Percentiles rank a stretch among this genome's conserved stretches.
Evolutionary conservation across 176 grass and related monocot species (phyloP).

Genomic region (Tillandsia fasciculata): DNA sequence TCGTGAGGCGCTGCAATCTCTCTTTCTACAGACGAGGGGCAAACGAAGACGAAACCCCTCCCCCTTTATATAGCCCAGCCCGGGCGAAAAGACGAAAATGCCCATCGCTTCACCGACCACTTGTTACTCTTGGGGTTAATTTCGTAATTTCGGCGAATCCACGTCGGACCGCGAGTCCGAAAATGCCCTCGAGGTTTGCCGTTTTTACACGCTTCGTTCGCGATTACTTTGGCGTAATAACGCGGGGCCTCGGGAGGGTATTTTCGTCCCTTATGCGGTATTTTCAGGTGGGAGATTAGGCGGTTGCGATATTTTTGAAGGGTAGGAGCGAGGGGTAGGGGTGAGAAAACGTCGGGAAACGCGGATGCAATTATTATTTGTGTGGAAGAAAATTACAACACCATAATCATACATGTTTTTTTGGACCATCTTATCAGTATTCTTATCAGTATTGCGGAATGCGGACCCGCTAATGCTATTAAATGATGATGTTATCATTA

Average conservation of each 20-base stretch:
- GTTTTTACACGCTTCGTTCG: not conserved
- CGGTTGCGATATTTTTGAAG: constrained; percentile 2
- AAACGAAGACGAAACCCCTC: not conserved
- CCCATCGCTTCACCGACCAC: constrained; percentile 2
- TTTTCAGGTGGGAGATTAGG: not conserved
- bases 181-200: not conserved
- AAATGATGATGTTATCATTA: no score
- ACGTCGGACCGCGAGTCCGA: not conserved
- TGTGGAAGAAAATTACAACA: no score
- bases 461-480: no score
- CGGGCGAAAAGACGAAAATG: constrained; percentile 7
- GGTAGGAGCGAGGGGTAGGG: not conserved
- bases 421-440: no score
- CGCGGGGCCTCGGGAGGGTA: not conserved
- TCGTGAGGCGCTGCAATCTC: not conserved
- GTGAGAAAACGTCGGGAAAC: not conserved
- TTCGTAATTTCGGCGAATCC: not conserved
- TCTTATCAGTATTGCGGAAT: no score
- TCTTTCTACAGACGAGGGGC: not conserved
- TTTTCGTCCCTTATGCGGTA: not conserved
- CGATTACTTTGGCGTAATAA: not conserved
- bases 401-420: no score
- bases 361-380: no score
- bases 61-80: constrained; percentile 16
- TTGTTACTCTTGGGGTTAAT: not conserved